A percentile compares a stretch with the other conserved stretches of the same genome.
These are phyloP conservation scores for Sanguinoderma infundibulare DNA, from an alignment of 1,284 basidiomycete genomes.

Conservation along the genomic window DNA sequence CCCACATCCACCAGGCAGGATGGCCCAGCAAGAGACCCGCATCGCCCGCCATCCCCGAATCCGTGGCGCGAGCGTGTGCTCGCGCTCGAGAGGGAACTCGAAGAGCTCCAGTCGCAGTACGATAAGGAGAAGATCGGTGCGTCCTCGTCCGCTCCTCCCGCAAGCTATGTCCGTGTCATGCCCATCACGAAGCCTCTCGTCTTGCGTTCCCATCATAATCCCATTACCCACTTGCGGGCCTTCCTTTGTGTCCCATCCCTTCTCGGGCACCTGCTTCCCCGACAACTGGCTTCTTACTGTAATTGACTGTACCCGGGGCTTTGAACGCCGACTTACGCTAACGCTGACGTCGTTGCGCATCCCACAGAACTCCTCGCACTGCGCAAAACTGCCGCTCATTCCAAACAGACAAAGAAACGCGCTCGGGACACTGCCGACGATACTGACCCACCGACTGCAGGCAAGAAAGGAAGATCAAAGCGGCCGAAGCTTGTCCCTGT, in stretches of 20 bases:
- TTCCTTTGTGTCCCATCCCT: slow-evolving; percentile 9
- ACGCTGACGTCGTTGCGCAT: slow-evolving; percentile 1
- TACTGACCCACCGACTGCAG: slow-evolving; percentile 5
- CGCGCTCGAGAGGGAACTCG: slow-evolving; percentile 47
- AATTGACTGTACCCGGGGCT: neutral
- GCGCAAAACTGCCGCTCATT: slow-evolving; percentile 15
- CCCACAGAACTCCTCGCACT: slow-evolving; percentile 21
- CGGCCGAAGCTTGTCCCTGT: neutral
- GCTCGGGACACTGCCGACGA: neutral
- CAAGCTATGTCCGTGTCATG: neutral
- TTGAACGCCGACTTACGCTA: neutral
- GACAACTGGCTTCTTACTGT: neutral
- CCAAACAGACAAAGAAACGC: slow-evolving; percentile 4
- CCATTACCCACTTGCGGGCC: neutral
- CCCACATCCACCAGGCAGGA: slow-evolving; percentile 24
- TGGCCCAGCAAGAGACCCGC: neutral
- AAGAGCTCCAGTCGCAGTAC: slow-evolving; percentile 42
- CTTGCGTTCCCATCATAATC: neutral
- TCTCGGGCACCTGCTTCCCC: neutral
- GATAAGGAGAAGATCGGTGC: slow-evolving; percentile 48
- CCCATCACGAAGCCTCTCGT: slow-evolving; percentile 6
- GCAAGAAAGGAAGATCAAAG: slow-evolving; percentile 15
- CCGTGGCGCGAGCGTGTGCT: slow-evolving; percentile 51
- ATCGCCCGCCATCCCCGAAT: slow-evolving; percentile 22
- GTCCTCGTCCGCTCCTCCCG: slow-evolving; percentile 12